phyloP scores from a whole-genome alignment of 306 rosid species.

The Castanea sativa region DNA sequence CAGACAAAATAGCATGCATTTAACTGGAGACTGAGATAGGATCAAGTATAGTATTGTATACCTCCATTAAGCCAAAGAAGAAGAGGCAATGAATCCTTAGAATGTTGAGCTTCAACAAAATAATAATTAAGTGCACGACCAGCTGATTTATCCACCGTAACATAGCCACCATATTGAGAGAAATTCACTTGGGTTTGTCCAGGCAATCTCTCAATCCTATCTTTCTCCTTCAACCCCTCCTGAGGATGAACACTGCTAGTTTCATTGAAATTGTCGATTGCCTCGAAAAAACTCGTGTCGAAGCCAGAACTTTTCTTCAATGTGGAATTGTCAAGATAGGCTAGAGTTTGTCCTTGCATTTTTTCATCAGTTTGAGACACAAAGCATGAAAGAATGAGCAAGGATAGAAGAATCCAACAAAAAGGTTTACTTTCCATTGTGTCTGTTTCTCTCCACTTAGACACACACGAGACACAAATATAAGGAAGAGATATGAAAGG shows the following conservation, averaged over 20 bases:
- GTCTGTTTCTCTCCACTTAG: too few relatives aligned
- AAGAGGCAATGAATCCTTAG: conserved; percentile 56
- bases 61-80: conserved; percentile 99
- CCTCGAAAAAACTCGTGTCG: conserved; percentile 46
- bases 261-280: not conserved
- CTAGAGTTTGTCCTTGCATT: conserved; percentile 38
- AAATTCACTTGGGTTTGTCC: conserved; percentile 72
- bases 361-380: conserved; percentile 43
- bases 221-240: conserved; percentile 60
- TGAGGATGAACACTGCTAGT: not conserved
- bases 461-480: not conserved
- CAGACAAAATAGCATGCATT: too few relatives aligned
- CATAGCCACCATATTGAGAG: conserved; percentile 86
- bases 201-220: conserved; percentile 57
- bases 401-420: not conserved
- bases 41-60: conserved; percentile 4
- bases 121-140: conserved; percentile 80
- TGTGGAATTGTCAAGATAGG: conserved; percentile 28
- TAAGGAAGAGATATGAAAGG: too few relatives aligned
- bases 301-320: conserved; percentile 17
- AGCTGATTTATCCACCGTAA: conserved; percentile 55
- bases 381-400: conserved; percentile 22
- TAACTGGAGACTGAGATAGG: not conserved
- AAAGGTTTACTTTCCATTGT: too few relatives aligned
- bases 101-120: conserved; percentile 60